Evolutionary conservation across 2,329 filamentous ascomycete genomes (phyloP).

Genomic region (Trichoderma sp.): DNA sequence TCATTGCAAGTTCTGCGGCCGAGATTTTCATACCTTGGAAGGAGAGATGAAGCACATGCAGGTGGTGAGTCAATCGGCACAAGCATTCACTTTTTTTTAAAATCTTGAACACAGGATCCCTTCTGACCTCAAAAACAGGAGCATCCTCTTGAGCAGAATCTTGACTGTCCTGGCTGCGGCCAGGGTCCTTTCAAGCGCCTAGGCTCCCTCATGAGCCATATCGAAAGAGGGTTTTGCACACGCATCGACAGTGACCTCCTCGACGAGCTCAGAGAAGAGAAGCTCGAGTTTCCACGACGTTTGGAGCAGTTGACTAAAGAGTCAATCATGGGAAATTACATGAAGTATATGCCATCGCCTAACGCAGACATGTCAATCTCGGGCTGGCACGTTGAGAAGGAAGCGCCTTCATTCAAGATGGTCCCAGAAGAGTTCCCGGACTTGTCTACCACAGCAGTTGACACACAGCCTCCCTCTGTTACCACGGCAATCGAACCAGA

Average conservation of each 20-base stretch:
- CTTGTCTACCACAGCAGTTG: not conserved
- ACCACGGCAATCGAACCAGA: not conserved
- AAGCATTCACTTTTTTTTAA: too few species aligned
- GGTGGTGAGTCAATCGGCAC: conserved; percentile 29
- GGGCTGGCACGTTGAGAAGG: not conserved
- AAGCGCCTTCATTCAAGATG: conserved; percentile 8
- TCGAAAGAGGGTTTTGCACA: conserved; percentile 44
- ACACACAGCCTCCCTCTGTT: not conserved
- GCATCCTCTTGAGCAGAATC: conserved; percentile 41
- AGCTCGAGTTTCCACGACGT: conserved; percentile 36
- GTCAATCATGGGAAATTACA: conserved; percentile 32
- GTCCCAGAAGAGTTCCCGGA: conserved; percentile 24
- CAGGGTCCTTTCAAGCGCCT: conserved; percentile 37
- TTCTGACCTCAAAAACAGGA: conserved; percentile 28
- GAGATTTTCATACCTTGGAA: conserved; percentile 35
- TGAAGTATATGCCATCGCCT: conserved; percentile 26
- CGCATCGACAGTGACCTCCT: conserved; percentile 36
- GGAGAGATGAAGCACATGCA: conserved; percentile 37
- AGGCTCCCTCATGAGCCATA: conserved; percentile 42
- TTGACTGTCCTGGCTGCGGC: conserved; percentile 49
- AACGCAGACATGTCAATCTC: not conserved
- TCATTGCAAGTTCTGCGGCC: conserved; percentile 40
- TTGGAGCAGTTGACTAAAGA: conserved; percentile 30
- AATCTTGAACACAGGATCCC: not conserved
- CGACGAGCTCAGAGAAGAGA: conserved; percentile 36